phyloP scores from a whole-genome alignment of 805 yeast genomes.

The Jamesozyma jinghongensis region DNA sequence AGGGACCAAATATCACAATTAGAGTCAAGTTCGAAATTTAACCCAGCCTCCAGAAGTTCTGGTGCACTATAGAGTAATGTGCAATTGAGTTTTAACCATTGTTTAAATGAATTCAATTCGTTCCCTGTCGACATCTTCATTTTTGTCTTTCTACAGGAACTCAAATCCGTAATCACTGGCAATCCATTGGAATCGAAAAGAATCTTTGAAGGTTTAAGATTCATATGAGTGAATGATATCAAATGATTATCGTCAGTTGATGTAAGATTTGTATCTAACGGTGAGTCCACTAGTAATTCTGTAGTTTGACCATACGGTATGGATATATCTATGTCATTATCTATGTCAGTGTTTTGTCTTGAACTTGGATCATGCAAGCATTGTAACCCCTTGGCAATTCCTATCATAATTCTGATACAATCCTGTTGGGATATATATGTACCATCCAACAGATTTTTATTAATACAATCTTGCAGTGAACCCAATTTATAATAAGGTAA shows the following conservation, averaged over 20 bases:
- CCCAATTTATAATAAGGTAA: slow-evolving; percentile 70
- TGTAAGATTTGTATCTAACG: slow-evolving; percentile 5
- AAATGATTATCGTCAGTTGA: not conserved
- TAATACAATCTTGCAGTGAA: slow-evolving; percentile 75
- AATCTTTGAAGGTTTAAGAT: slow-evolving; percentile 81
- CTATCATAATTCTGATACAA: slow-evolving; percentile 52
- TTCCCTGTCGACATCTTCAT: slow-evolving; percentile 46
- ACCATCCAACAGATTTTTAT: slow-evolving; percentile 49
- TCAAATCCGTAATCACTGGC: slow-evolving; percentile 78
- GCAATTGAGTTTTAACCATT: slow-evolving; percentile 65
- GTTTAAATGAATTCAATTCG: slow-evolving; percentile 69
- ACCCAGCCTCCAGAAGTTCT: slow-evolving; percentile 68
- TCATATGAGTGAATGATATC: slow-evolving; percentile 62
- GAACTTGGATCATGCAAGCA: slow-evolving; percentile 48
- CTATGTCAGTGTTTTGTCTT: slow-evolving; percentile 10
- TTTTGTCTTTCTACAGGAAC: slow-evolving; percentile 64
- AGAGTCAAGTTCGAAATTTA: slow-evolving; percentile 48
- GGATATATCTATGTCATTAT: not conserved
- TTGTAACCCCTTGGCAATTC: slow-evolving; percentile 64
- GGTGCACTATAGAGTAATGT: slow-evolving; percentile 87
- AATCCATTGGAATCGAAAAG: slow-evolving; percentile 66
- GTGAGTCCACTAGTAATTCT: slow-evolving; percentile 13
- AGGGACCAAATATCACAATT: slow-evolving; percentile 85
- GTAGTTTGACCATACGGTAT: too few species aligned
- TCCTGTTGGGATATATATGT: slow-evolving; percentile 50